These are phyloP conservation scores for Neurospora discreta DNA, from an alignment of 495 filamentous ascomycete species.

Conservation along the genomic window DNA sequence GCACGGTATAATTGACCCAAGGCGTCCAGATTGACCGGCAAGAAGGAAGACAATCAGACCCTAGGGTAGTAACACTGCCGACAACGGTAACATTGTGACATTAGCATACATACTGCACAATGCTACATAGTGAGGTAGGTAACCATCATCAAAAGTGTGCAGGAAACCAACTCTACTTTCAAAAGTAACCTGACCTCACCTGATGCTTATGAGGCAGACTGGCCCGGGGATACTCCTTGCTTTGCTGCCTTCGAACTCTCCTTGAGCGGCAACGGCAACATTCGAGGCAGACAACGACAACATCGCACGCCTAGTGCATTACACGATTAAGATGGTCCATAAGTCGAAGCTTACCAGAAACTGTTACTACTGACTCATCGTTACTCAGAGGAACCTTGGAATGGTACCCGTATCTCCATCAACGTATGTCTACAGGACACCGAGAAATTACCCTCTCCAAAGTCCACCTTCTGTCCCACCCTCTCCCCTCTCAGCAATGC, in stretches of 20 bases:
- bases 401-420: not conserved
- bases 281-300: not conserved
- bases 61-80: not conserved
- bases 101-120: not conserved
- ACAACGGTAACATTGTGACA: not conserved
- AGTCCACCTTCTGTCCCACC: not conserved
- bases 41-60: not conserved
- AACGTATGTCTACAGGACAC: not conserved
- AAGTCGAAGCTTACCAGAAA: not conserved
- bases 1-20: not conserved
- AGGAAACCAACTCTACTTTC: not conserved
- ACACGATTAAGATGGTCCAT: not conserved
- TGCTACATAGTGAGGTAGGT: not conserved
- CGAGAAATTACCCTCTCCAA: not conserved
- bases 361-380: not conserved
- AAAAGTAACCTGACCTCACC: not conserved
- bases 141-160: not conserved
- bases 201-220: not conserved
- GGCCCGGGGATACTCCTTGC: not conserved
- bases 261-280: not conserved
- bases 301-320: not conserved
- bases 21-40: not conserved
- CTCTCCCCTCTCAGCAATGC: not conserved
- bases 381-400: not conserved
- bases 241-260: not conserved